These are phyloP conservation scores for Maudiozyma turicensis DNA, from an alignment of 805 yeast species.

Conservation along the genomic window DNA sequence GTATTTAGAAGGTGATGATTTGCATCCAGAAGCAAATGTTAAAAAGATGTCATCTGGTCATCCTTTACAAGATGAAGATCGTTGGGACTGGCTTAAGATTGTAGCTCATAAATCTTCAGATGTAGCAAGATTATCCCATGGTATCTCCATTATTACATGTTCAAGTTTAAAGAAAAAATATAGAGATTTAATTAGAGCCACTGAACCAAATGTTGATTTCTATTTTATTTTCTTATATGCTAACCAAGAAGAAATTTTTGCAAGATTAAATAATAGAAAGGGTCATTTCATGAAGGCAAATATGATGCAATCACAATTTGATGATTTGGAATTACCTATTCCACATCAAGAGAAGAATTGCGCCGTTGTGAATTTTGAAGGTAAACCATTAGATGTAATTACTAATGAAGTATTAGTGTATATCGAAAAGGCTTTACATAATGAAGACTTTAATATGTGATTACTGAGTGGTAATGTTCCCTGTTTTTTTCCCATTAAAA, in stretches of 20 bases:
- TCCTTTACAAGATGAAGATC: constrained; percentile 80
- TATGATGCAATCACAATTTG: constrained; percentile 75
- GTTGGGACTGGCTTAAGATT: constrained; percentile 78
- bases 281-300: constrained; percentile 81
- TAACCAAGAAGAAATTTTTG: constrained; percentile 46
- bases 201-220: constrained; percentile 32
- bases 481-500: too few relatives aligned
- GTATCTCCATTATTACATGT: constrained; percentile 56
- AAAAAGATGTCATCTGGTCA: constrained; percentile 74
- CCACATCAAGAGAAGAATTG: constrained; percentile 27
- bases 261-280: constrained; percentile 53
- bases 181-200: constrained; percentile 47
- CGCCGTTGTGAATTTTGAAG: constrained; percentile 24
- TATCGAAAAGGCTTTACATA: constrained; percentile 3
- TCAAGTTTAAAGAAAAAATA: constrained; percentile 73
- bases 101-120: constrained; percentile 37
- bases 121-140: constrained; percentile 27
- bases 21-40: constrained; percentile 65
- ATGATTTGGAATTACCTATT: constrained; percentile 62
- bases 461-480: background rate
- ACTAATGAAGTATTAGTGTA: constrained; percentile 10
- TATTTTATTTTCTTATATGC: constrained; percentile 62
- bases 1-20: constrained; percentile 77
- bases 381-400: constrained; percentile 15
- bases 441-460: background rate